phyloP scores from a whole-genome alignment of 2,329 filamentous ascomycete species.

The Cercospora sesami region DNA sequence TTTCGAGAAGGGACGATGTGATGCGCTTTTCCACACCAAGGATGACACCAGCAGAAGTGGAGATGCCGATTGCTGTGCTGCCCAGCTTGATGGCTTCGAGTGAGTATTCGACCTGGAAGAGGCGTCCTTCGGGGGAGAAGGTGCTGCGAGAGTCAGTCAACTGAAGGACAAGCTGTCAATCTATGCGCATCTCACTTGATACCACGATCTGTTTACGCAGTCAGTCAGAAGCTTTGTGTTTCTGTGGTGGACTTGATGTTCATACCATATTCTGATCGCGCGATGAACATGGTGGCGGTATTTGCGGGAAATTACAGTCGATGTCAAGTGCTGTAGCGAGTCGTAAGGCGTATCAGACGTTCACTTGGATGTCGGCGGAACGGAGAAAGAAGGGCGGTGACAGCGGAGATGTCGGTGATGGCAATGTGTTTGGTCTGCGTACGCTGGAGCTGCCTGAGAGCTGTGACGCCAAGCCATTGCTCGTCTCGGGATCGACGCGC shows the following conservation, averaged over 20 bases:
- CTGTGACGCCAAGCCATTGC: constrained; percentile 5
- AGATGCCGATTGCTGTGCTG: constrained; percentile 94
- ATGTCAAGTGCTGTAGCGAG: background rate
- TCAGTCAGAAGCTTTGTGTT: constrained; percentile 30
- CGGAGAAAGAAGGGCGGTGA: background rate
- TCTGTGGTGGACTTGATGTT: constrained; percentile 31
- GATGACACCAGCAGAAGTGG: constrained; percentile 91
- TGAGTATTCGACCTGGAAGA: constrained; percentile 99
- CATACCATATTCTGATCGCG: constrained; percentile 99
- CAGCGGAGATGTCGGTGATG: background rate
- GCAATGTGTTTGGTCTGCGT: constrained; percentile 7
- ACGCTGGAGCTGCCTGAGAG: constrained; percentile 8
- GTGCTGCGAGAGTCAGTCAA: constrained; percentile 61
- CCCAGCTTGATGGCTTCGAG: constrained; percentile 99
- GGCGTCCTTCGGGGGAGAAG: constrained; percentile 98
- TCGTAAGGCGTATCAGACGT: background rate
- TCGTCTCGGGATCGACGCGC: constrained; percentile 11
- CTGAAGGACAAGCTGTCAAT: background rate
- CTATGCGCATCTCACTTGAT: constrained; percentile 71
- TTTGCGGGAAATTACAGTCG: background rate
- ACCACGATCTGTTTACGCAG: constrained; percentile 71
- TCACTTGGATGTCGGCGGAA: background rate
- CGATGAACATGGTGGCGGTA: constrained; percentile 88
- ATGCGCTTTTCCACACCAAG: constrained; percentile 99
- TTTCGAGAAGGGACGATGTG: constrained; percentile 94